These are phyloP conservation scores for Phytophthora citricola DNA, from an alignment of 352 stramenopile genomes.

Conservation along the genomic window DNA sequence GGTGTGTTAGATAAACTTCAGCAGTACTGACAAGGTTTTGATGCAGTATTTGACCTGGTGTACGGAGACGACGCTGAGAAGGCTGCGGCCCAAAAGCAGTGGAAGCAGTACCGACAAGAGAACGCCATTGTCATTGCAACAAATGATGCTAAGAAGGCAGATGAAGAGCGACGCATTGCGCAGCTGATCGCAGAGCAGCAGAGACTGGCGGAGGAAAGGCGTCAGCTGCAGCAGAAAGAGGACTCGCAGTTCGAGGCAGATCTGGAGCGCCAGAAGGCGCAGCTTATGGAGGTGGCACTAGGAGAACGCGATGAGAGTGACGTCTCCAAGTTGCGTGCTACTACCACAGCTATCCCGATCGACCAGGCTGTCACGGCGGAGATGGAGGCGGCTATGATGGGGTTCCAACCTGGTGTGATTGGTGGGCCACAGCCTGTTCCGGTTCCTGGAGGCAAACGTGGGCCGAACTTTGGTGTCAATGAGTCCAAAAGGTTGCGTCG, in stretches of 20 bases:
- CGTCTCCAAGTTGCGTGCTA: constrained; percentile 72
- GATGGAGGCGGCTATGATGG: constrained; percentile 91
- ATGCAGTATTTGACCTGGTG: constrained; percentile 84
- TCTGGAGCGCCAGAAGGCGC: constrained; percentile 78
- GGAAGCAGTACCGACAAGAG: constrained; percentile 87
- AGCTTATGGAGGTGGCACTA: constrained; percentile 88
- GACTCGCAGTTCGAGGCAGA: constrained; percentile 85
- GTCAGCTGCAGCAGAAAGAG: constrained; percentile 78
- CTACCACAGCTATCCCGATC: constrained; percentile 85
- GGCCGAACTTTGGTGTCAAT: constrained; percentile 79
- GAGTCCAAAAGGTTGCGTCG: constrained; percentile 81
- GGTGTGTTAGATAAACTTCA: not conserved
- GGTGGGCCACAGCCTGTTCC: constrained; percentile 78
- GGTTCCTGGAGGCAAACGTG: constrained; percentile 81
- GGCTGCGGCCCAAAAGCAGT: constrained; percentile 76
- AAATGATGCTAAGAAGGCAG: constrained; percentile 87
- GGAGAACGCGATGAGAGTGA: constrained; percentile 85
- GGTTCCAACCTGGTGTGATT: constrained; percentile 79
- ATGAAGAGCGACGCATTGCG: constrained; percentile 87
- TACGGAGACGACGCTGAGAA: constrained; percentile 82
- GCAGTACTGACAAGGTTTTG: constrained; percentile 14
- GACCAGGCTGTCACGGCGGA: constrained; percentile 88
- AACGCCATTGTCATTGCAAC: constrained; percentile 85
- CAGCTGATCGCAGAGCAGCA: constrained; percentile 88
- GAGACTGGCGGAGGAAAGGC: constrained; percentile 76